Percentiles rank a stretch among this genome's conserved stretches.
These are phyloP conservation scores for Penicillium sp. DNA, from an alignment of 2,329 filamentous ascomycete genomes.

Conservation along the genomic window DNA sequence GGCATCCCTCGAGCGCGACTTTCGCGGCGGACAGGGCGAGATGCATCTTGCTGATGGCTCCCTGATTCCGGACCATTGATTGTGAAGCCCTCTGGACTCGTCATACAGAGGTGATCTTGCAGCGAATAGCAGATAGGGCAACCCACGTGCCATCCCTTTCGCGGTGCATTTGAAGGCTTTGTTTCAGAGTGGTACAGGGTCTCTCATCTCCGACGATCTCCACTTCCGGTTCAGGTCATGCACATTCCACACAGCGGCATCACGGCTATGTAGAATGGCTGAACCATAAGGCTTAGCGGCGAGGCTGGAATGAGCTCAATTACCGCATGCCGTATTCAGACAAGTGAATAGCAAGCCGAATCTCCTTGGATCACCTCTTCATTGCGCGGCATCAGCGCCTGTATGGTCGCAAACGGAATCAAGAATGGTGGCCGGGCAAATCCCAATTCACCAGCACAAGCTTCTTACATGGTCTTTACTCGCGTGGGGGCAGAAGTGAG, in stretches of 20 bases:
- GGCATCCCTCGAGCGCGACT: constrained; percentile 2
- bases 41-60: constrained; percentile 7
- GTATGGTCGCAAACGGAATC: constrained; percentile 6
- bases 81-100: constrained; percentile 7
- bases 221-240: background rate
- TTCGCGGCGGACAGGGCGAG: background rate
- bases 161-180: constrained; percentile 6
- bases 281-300: constrained; percentile 7
- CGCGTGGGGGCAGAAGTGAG: background rate
- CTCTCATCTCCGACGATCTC: constrained; percentile 9
- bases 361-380: background rate
- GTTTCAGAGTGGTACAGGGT: constrained; percentile 14
- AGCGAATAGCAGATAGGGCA: background rate
- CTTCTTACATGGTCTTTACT: background rate
- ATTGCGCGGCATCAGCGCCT: constrained; percentile 7
- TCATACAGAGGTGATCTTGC: constrained; percentile 11
- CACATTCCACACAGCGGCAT: constrained; percentile 16
- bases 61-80: background rate
- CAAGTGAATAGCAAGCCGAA: background rate
- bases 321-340: background rate
- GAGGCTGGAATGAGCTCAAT: constrained; percentile 19
- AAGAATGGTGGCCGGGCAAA: constrained; percentile 17
- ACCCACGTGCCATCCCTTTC: constrained; percentile 18
- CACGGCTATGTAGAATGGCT: constrained; percentile 15
- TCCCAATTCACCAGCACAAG: constrained; percentile 6